Evolutionary conservation across 2,329 filamentous ascomycete genomes (phyloP), one percentile per base, ranked within the genome.

Genomic region (Leptographium galeiforme): DNA sequence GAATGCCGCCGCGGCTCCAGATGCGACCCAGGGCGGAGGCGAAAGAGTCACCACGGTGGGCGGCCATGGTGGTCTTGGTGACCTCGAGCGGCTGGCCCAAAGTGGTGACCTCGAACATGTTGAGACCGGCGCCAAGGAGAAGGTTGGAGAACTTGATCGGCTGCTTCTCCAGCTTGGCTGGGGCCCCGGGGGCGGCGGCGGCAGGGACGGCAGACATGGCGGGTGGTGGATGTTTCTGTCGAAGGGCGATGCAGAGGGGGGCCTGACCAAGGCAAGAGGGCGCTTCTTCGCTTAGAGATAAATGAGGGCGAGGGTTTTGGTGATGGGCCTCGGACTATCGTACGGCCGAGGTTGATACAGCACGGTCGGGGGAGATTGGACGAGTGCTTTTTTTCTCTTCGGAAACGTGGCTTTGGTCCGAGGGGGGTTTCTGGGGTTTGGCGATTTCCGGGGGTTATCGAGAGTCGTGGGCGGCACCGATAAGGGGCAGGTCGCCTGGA

Each of bases 111-210:
- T 96, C 90, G 71, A 96, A 96, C 81, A 96, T 76, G 79, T 95
- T 96, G 74, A 96, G 81, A 63, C 89, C 88, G 67, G 88, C 87
- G 67, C 90, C 90, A 64, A 96, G 82, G 66, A 98, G 77, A 80
- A 98, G 72, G 76, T 98, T 98, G 77, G 89, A 95, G 80, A 97
- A 97, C 82, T 96, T 97, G 81, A 98, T 81, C 61, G 93, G 93
- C 82, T 97, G 97, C 87, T 97, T 97, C 85, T 96, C 90, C 69
- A 94, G 75, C 71, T 70, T 73, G 59, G 71, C 70, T 63, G 59
- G 70, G 62, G 67, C 69, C 74, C 70, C 68, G 73, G 72, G 70
- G 66, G 67, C 72, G 68, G 66, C 63, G 68, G 70, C 70, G 62
- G 77, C 71, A 64, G 77, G 68, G 63, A 72, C 68, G 64, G 77